These are phyloP conservation scores for Aspergillus glaucus DNA, from an alignment of 2,329 filamentous ascomycete genomes.

Conservation along the genomic window DNA sequence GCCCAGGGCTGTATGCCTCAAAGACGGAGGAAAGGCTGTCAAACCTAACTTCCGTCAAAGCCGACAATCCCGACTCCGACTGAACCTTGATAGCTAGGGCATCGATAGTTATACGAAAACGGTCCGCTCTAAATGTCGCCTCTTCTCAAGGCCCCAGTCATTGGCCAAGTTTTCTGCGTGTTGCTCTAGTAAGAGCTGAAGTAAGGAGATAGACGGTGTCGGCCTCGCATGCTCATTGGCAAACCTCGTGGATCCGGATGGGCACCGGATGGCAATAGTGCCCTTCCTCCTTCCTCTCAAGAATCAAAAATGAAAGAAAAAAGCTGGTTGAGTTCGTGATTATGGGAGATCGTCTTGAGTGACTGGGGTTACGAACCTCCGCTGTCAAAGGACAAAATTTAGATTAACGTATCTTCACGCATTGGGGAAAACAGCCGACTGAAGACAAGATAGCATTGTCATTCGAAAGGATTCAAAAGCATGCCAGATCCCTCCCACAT, in stretches of 20 bases:
- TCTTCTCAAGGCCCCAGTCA: no score
- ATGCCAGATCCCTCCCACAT: not conserved
- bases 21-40: not conserved
- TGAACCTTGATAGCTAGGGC: conserved; percentile 6
- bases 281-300: not conserved
- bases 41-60: not conserved
- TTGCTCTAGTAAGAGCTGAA: conserved; percentile 10
- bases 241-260: conserved; percentile 2
- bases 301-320: not conserved
- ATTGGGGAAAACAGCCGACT: conserved; percentile 9
- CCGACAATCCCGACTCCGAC: not conserved
- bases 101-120: no score
- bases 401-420: conserved; percentile 10
- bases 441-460: not conserved
- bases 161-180: no score
- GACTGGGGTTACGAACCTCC: not conserved
- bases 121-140: no score
- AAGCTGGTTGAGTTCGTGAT: not conserved
- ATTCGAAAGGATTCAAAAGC: not conserved
- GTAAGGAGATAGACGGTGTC: conserved; percentile 5
- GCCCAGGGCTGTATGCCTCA: no score
- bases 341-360: not conserved
- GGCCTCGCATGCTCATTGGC: conserved; percentile 13
- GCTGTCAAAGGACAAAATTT: not conserved
- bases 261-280: no score